Base-by-base conservation (phyloP, 2,329 filamentous ascomycete species). In the Aureobasidium lini region DNA sequence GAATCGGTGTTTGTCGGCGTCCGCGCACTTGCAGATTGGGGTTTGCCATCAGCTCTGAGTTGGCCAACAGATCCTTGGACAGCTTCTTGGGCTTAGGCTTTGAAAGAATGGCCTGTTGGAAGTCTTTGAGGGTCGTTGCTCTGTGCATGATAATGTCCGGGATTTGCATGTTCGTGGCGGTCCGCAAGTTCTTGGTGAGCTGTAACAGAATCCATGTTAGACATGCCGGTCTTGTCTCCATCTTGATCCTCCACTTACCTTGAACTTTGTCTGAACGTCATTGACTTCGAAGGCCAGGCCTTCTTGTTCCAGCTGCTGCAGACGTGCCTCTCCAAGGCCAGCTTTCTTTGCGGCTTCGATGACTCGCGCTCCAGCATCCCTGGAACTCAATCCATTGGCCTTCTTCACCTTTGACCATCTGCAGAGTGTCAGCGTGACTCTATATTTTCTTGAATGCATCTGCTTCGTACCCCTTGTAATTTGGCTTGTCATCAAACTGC, bases 161-260 rank as follows among this genome's bases (percentile, higher is more conserved):
- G 64, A 96, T 78, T 61, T 84, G 82, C 62, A 85, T 83, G 62
- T 90, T 89, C n/a, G 87, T 92, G 62, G 95, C 79, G 71, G 94
- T 88, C 71, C 87, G 84, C 62, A 91, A 77, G 61, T 90, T 86
- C 76, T 96, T 95, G 67, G 86, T 77, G 64, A 94, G 80, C 92
- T 96, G 65, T 29, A 34, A 23, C 23, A 11, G 13, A 16, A 1
- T 3, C 16, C 32, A n/a, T 60, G 61, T 67, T 53, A 69, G 62
- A 56, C 53, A 54, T 37, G n/a, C 8, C 8, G 10, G 1, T 13
- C 23, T 13, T 18, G 3, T 6, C 16, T 36, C 53, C 31, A 36
- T 4, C n/a, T 39, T 6, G 9, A 16, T 48, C 31, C 8, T 58
- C 18, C 34, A 63, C 63, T 9, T 81, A 94, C 89, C 60, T 85